These are phyloP conservation scores for Croton setiger DNA, from an alignment of 441 rosid genomes.

Conservation along the genomic window DNA sequence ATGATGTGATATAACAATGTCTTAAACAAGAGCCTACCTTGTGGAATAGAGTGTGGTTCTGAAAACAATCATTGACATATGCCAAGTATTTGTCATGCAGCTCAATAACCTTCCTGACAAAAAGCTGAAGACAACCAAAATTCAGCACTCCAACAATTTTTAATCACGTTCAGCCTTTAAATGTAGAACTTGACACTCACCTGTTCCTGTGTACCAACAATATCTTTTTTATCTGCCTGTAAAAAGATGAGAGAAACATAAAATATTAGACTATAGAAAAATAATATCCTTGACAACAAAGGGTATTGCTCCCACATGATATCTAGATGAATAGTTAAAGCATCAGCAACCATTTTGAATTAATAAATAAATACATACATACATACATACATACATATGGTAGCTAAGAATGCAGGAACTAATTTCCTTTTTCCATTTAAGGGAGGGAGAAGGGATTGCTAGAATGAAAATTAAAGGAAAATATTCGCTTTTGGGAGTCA, in stretches of 20 bases:
- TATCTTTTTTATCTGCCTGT: constrained; percentile 64
- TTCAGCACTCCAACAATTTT: constrained; percentile 17
- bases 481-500: too few relatives aligned
- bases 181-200: constrained; percentile 29
- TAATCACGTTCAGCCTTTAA: background rate
- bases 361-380: too few relatives aligned
- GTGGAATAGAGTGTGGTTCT: constrained; percentile 84
- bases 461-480: background rate
- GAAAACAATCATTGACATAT: constrained; percentile 78
- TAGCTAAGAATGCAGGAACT: background rate
- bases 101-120: constrained; percentile 84
- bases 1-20: constrained; percentile 3
- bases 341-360: background rate
- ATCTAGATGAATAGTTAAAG: background rate
- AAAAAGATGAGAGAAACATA: constrained; percentile 6
- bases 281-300: background rate
- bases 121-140: constrained; percentile 51
- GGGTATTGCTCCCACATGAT: background rate
- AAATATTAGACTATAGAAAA: constrained; percentile 13
- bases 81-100: constrained; percentile 91
- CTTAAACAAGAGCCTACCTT: constrained; percentile 42
- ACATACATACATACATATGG: background rate
- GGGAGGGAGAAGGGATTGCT: background rate
- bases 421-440: background rate
- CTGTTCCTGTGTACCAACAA: constrained; percentile 80